Conservation (phyloP, 139 green algal genomes). For the Chlorella sp. region DNA sequence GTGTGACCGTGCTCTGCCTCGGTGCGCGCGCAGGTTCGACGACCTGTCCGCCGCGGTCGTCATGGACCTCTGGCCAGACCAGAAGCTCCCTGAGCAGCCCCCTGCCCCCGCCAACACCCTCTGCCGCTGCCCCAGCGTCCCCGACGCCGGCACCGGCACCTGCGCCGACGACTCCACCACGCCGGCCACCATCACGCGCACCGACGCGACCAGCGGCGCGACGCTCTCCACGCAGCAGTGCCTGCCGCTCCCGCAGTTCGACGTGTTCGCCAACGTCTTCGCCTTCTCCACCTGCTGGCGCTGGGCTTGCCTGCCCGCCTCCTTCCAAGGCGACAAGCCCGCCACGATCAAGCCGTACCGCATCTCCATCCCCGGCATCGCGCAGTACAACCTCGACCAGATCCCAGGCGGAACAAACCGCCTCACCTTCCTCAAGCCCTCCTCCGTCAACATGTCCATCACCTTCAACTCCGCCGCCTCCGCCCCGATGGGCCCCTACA, state of each 20-base stretch:
- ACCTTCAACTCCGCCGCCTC: not conserved
- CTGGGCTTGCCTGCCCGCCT: not conserved
- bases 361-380: not conserved
- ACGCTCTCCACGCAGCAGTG: not conserved
- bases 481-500: not conserved
- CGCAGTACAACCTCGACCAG: constrained; percentile 1
- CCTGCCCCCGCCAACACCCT: not conserved
- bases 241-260: constrained; percentile 4
- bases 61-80: not conserved
- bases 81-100: not conserved
- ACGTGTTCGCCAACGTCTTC: constrained; percentile 1
- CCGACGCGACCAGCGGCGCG: not conserved
- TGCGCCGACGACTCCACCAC: not conserved
- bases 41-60: constrained; percentile 31
- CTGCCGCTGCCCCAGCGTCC: not conserved
- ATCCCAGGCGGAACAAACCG: not conserved
- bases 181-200: not conserved
- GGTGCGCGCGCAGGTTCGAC: no score
- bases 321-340: not conserved
- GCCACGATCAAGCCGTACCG: constrained; percentile 6
- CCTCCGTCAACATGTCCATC: not conserved
- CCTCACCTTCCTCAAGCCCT: not conserved
- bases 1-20: no score
- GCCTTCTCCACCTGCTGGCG: constrained; percentile 11
- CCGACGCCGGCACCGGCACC: not conserved